Evolutionary conservation across 768 basidiomycete genomes (phyloP).

Genomic region (Hydnum rufescens): DNA sequence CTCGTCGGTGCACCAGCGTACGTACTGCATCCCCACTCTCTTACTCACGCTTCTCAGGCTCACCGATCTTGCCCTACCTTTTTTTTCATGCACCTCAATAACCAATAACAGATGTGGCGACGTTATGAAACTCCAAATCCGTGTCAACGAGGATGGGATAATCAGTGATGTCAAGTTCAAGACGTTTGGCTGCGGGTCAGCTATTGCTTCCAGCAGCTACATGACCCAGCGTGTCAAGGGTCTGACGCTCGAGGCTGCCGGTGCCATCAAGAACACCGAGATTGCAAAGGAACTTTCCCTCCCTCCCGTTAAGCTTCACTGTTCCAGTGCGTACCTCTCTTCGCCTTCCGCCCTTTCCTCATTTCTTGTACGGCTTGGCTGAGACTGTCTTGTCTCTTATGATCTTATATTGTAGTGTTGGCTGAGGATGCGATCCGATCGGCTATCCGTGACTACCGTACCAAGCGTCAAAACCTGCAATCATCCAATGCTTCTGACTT

Average conservation of each 20-base stretch:
- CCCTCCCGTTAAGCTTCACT: conserved; percentile 91
- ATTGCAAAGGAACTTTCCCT: conserved; percentile 93
- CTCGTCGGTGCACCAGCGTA: conserved; percentile 95
- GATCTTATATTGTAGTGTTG: conserved; percentile 39
- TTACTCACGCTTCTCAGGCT: conserved; percentile 1
- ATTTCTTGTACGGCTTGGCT: neutral
- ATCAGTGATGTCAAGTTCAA: conserved; percentile 99
- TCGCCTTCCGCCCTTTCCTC: neutral
- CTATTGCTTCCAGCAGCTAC: conserved; percentile 93
- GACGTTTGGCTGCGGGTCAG: conserved; percentile 96
- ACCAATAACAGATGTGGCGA: conserved; percentile 56
- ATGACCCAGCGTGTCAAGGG: conserved; percentile 99
- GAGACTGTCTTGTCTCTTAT: neutral
- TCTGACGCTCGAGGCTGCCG: conserved; percentile 80
- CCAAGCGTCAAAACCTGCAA: conserved; percentile 43
- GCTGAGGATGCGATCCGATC: conserved; percentile 98
- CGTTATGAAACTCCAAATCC: conserved; percentile 99
- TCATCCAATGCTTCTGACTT: conserved; percentile 39
- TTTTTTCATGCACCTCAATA: neutral
- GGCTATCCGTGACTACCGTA: conserved; percentile 88
- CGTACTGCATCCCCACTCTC: conserved; percentile 18
- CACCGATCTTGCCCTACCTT: neutral
- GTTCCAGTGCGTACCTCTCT: conserved; percentile 52
- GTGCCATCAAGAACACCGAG: conserved; percentile 95
- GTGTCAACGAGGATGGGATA: conserved; percentile 83